Conservation (phyloP, 1,284 basidiomycete genomes). For the Singerocomus rubriflavus region DNA sequence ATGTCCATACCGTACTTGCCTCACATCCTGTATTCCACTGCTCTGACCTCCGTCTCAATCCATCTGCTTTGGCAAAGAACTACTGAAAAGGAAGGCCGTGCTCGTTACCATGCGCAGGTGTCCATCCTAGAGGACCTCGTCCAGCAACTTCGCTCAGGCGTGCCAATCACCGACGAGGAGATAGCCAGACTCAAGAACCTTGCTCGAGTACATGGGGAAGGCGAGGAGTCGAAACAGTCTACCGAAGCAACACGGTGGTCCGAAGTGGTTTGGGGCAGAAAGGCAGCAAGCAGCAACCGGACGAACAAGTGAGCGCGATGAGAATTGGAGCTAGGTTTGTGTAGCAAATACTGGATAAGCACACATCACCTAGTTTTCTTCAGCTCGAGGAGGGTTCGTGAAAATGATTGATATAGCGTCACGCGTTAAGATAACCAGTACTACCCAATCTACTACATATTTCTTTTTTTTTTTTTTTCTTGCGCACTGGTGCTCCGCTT, state of each 20-base stretch:
- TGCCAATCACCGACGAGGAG: slow-evolving; percentile 44
- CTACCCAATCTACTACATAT: too few species aligned
- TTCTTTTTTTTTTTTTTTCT: too few species aligned
- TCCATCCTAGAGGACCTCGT: slow-evolving; percentile 59
- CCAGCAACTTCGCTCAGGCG: slow-evolving; percentile 43
- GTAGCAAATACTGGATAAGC: neutral
- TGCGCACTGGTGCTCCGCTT: neutral
- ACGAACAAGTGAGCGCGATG: slow-evolving; percentile 9
- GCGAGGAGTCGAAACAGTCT: slow-evolving; percentile 10
- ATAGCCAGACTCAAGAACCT: slow-evolving; percentile 48
- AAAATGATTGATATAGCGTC: neutral
- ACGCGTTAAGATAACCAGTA: neutral
- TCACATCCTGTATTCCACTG: slow-evolving; percentile 55
- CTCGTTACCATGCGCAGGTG: slow-evolving; percentile 49
- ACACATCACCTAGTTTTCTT: neutral
- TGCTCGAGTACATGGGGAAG: slow-evolving; percentile 33
- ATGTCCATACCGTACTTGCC: slow-evolving; percentile 41
- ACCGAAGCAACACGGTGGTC: slow-evolving; percentile 23
- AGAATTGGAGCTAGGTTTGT: slow-evolving; percentile 16
- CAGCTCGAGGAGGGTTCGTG: neutral
- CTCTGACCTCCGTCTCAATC: slow-evolving; percentile 59
- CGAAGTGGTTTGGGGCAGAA: slow-evolving; percentile 33
- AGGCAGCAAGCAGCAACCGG: slow-evolving; percentile 3
- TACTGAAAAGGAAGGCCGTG: slow-evolving; percentile 45
- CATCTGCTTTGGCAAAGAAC: slow-evolving; percentile 55